Conservation (phyloP, 1,284 basidiomycete genomes). For the Coriolopsis trogii region DNA sequence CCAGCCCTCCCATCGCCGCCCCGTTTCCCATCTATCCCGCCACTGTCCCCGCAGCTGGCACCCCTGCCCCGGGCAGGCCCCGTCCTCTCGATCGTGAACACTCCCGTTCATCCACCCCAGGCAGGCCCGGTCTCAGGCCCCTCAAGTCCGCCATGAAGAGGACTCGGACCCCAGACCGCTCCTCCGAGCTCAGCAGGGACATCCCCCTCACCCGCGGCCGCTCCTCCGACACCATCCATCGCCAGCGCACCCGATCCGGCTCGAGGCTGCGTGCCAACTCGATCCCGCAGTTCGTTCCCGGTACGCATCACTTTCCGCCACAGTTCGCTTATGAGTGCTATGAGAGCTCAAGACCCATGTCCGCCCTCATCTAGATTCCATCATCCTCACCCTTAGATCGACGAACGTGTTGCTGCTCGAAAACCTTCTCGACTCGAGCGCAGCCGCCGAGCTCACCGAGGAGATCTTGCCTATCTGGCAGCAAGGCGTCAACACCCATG, state of each 20-base stretch:
- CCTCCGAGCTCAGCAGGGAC: slow-evolving; percentile 7
- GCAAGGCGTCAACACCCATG: slow-evolving; percentile 38
- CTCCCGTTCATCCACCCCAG: slow-evolving; percentile 23
- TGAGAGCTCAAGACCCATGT: neutral
- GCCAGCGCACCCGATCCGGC: slow-evolving; percentile 32
- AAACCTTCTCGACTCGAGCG: slow-evolving; percentile 40
- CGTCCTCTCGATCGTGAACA: slow-evolving; percentile 24
- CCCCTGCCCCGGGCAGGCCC: slow-evolving; percentile 19
- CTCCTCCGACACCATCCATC: slow-evolving; percentile 22
- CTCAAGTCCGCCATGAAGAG: slow-evolving; percentile 68
- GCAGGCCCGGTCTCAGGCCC: slow-evolving; percentile 27
- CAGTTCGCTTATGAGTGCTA: neutral
- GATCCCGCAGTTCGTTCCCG: slow-evolving; percentile 26
- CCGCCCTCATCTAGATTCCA: slow-evolving; percentile 30
- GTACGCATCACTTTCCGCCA: no score
- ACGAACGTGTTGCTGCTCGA: slow-evolving; percentile 44
- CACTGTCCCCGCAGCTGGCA: slow-evolving; percentile 16
- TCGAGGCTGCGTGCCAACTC: slow-evolving; percentile 31
- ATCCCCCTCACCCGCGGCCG: slow-evolving; percentile 23
- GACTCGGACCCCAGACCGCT: slow-evolving; percentile 26
- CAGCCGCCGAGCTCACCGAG: slow-evolving; percentile 44
- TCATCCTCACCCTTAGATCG: slow-evolving; percentile 39
- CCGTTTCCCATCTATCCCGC: slow-evolving; percentile 25
- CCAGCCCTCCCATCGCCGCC: slow-evolving; percentile 15
- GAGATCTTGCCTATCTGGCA: slow-evolving; percentile 50